Conservation (phyloP, 139 green algal genomes). For the Chlorella vulgaris region DNA sequence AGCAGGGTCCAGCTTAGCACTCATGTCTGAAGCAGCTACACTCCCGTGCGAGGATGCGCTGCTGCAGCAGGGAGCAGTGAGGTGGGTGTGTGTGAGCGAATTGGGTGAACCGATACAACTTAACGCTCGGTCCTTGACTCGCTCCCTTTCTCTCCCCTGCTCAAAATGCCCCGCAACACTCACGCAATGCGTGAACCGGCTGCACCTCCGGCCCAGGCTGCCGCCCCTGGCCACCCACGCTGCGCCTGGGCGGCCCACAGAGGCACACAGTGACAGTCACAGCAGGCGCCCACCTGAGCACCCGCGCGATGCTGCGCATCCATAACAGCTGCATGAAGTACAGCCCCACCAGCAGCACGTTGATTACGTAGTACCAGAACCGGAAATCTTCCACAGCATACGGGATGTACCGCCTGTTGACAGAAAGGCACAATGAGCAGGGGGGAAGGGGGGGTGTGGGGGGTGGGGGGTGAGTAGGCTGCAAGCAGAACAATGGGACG, state of each 20-base stretch:
- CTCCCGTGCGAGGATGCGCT: neutral
- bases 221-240: no score
- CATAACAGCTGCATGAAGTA: constrained; percentile 47
- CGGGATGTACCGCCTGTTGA: constrained; percentile 7
- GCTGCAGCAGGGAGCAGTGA: neutral
- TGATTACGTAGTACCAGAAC: constrained; percentile 11
- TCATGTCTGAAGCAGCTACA: constrained; percentile 8
- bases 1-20: constrained; percentile 33
- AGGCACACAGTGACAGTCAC: neutral
- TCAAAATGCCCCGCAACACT: no score
- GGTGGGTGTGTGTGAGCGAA: neutral
- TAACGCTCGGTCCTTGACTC: neutral
- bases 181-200: no score
- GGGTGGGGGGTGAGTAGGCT: neutral
- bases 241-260: no score
- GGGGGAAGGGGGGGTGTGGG: neutral
- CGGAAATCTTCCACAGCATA: constrained; percentile 31
- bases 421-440: neutral
- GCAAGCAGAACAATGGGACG: neutral
- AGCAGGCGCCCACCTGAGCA: constrained; percentile 9
- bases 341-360: constrained; percentile 30
- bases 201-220: no score
- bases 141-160: no score
- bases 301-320: constrained; percentile 37
- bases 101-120: neutral